Evolutionary conservation across 441 rosid species (phyloP).

Genomic region (Gossypium aridum): DNA sequence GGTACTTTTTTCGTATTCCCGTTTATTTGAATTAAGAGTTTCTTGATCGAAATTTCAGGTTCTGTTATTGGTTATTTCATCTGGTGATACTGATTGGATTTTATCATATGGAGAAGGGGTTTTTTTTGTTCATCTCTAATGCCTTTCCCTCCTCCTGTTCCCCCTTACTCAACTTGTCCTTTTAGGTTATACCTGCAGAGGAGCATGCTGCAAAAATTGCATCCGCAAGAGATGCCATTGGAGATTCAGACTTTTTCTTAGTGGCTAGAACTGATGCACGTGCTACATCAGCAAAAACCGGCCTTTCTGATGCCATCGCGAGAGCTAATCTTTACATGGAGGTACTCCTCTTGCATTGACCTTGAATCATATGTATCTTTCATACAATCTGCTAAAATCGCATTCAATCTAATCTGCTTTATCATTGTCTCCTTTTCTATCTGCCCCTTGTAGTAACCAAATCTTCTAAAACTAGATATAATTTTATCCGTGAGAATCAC

Average conservation of each 20-base stretch:
- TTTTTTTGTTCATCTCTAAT: not conserved
- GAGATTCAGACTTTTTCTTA: constrained; percentile 46
- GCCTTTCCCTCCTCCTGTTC: not conserved
- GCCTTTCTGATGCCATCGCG: constrained; percentile 44
- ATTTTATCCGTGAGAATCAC: not conserved
- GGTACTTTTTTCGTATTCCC: constrained; percentile 17
- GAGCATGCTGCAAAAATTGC: constrained; percentile 50
- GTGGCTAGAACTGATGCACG: constrained; percentile 45
- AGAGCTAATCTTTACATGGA: constrained; percentile 50
- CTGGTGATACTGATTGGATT: not conserved
- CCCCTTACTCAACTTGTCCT: not conserved
- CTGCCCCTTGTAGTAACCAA: not conserved
- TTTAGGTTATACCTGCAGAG: constrained; percentile 43
- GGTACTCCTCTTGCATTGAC: constrained; percentile 14
- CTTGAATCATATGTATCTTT: not conserved
- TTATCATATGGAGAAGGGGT: not conserved
- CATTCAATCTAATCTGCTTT: not conserved
- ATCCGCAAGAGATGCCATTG: constrained; percentile 43
- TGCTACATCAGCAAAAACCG: constrained; percentile 37
- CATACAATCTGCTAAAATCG: not conserved
- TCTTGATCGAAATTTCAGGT: not conserved
- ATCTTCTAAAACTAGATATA: not conserved
- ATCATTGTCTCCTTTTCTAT: not conserved
- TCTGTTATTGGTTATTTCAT: not conserved
- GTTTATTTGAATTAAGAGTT: not conserved